Base-by-base conservation (phyloP, 1,139 yeast genomes). In the Insectozyma bohioensis region DNA sequence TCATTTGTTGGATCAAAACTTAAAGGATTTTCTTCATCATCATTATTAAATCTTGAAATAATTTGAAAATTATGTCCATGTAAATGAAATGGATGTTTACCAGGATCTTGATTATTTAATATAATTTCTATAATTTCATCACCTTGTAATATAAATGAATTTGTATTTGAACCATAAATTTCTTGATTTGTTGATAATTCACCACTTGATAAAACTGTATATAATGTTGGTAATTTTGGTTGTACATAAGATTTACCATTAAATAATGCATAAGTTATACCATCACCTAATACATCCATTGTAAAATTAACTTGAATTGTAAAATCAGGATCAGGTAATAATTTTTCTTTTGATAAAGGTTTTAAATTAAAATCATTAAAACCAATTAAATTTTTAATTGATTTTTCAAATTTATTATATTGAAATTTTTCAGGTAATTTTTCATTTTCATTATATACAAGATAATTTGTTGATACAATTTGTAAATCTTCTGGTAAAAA, bases 181-280 rank as follows among this genome's bases (percentile, higher is more conserved):
- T 41, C 38, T 12, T 49, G 48, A 52, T 82, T 70, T 27, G 71
- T 63, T 20, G 82, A 76, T 21, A 33, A 39, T 5, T 48, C 35
- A 32, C 85, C 87, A 33, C 94, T 77, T 26, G 84, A 67, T 47
- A 86, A 54, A n/a, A 77, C 95, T 3, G 95, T 76, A 57, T 74
- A 72, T 42, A 90, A 63, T 2, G 90, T 69, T 25, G 97, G 97
- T 11, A 88, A 92, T 58, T 79, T 81, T 37, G 97, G 95, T 23
- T 75, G 57, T 15, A 76, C 69, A 61, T 76, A 90, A n/a, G 95
- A 72, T 45, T 81, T 68, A 56, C 84, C 80, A 68, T 88, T 86
- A 78, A 90, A 86, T 61, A 88, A 80, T 7, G 97, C 96, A 54
- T 88, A 90, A 61, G 85, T 86, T 39, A 84, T 69, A 58, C 97